Evolutionary conservation across 805 yeast species (phyloP).

Genomic region (Myxozyma neotropica): DNA sequence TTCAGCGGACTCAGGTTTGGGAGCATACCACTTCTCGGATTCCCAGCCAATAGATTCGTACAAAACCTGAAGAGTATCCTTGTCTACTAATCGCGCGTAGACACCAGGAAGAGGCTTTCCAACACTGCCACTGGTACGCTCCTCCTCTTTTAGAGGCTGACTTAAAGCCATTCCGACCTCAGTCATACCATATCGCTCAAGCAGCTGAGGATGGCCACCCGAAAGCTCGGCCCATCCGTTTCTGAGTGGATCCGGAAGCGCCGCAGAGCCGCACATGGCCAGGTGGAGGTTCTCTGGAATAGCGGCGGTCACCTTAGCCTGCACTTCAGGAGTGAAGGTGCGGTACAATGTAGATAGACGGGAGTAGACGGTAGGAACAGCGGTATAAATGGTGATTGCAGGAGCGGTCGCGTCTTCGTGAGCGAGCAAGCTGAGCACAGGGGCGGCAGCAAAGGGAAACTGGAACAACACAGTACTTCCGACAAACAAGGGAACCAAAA

Average conservation of each 20-base stretch:
- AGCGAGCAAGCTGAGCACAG: conserved; percentile 34
- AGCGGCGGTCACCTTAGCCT: conserved; percentile 28
- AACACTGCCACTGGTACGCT: conserved; percentile 39
- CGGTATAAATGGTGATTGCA: conserved; percentile 41
- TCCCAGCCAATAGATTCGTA: conserved; percentile 34
- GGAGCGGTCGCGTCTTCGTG: conserved; percentile 35
- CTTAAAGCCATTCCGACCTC: conserved; percentile 43
- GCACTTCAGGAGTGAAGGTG: conserved; percentile 25
- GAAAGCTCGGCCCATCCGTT: conserved; percentile 39
- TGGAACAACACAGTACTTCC: conserved; percentile 41
- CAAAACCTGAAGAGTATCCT: conserved; percentile 34
- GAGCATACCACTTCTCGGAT: conserved; percentile 27
- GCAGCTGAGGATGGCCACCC: conserved; percentile 39
- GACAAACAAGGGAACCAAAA: conserved; percentile 40
- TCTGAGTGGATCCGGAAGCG: conserved; percentile 42
- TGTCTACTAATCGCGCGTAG: conserved; percentile 39
- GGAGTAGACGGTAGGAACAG: conserved; percentile 44
- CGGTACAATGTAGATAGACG: conserved; percentile 35
- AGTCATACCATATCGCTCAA: conserved; percentile 45
- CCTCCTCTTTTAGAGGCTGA: conserved; percentile 38
- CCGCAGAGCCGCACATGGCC: conserved; percentile 45
- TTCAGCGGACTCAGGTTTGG: conserved; percentile 27
- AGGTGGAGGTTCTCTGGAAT: conserved; percentile 34
- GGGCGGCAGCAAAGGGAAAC: conserved; percentile 40
- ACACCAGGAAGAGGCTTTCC: conserved; percentile 43